A percentile compares a stretch with the other conserved stretches of the same genome.
Conservation (phyloP, 2,329 filamentous ascomycete species). For the Calonectria crousiana region DNA sequence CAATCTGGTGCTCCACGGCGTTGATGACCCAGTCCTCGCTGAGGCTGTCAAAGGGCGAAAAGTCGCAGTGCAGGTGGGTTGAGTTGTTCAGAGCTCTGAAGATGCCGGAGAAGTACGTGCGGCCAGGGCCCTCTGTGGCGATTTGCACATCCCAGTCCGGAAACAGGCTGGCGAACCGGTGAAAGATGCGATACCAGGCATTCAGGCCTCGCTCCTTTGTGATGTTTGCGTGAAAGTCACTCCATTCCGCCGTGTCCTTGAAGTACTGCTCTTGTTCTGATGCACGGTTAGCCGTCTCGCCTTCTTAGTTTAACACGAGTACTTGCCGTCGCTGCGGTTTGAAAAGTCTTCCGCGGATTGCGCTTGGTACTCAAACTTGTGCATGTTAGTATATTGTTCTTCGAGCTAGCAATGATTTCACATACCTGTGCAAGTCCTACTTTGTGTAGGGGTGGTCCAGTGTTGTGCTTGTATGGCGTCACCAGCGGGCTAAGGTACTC, state of each 20-base stretch:
- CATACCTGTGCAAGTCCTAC: background rate
- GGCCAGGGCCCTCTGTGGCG: background rate
- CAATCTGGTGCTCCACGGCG: background rate
- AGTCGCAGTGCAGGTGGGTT: background rate
- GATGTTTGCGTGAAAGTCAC: background rate
- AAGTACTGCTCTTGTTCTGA: background rate
- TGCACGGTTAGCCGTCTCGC: background rate
- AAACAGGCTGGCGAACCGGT: background rate
- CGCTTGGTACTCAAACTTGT: background rate
- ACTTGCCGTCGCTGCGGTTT: background rate
- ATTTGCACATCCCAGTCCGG: constrained; percentile 1
- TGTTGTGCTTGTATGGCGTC: constrained; percentile 7
- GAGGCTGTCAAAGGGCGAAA: background rate
- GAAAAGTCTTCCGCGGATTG: background rate
- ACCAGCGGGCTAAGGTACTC: background rate
- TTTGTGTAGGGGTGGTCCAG: background rate
- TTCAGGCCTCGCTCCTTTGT: background rate
- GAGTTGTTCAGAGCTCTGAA: constrained; percentile 4
- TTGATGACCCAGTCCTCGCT: constrained; percentile 8
- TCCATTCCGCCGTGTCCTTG: background rate
- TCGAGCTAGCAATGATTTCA: background rate
- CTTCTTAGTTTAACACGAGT: background rate
- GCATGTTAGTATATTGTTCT: background rate
- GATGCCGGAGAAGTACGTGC: background rate
- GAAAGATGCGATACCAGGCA: background rate